A percentile compares a stretch with the other conserved stretches of the same genome.
Conservation (phyloP, 805 yeast genomes). For the Candida verbasci region DNA sequence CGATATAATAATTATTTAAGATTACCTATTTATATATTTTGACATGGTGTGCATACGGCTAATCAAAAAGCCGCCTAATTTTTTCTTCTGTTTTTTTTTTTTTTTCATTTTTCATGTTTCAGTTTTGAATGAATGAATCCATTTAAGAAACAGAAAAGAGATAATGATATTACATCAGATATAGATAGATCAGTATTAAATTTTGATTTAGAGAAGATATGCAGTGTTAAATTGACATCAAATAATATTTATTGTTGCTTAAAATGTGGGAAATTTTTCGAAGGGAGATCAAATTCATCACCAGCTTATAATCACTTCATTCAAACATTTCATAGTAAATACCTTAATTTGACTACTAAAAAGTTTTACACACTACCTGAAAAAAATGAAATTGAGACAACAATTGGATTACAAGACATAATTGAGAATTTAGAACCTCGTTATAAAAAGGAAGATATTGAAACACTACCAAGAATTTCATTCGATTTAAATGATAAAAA, state of each 20-base stretch:
- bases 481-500: constrained; percentile 41
- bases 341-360: constrained; percentile 47
- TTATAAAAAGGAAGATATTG: constrained; percentile 33
- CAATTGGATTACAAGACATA: constrained; percentile 40
- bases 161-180: no score
- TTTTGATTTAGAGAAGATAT: constrained; percentile 66
- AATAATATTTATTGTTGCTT: constrained; percentile 68
- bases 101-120: no score
- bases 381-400: constrained; percentile 35
- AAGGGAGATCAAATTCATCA: constrained; percentile 61
- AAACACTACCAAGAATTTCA: constrained; percentile 20
- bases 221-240: constrained; percentile 58
- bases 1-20: no score
- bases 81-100: no score
- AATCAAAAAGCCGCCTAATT: no score
- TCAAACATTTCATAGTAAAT: constrained; percentile 59
- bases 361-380: constrained; percentile 64
- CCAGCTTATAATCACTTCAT: constrained; percentile 68
- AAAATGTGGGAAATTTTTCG: constrained; percentile 67
- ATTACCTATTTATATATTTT: no score
- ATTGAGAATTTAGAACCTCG: constrained; percentile 49
- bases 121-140: no score
- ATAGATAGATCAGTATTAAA: constrained; percentile 46
- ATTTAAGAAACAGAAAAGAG: constrained; percentile 1
- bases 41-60: no score